These are phyloP conservation scores for Arbutus unedo DNA, from an alignment of 148 eudicot genomes.

Conservation along the genomic window DNA sequence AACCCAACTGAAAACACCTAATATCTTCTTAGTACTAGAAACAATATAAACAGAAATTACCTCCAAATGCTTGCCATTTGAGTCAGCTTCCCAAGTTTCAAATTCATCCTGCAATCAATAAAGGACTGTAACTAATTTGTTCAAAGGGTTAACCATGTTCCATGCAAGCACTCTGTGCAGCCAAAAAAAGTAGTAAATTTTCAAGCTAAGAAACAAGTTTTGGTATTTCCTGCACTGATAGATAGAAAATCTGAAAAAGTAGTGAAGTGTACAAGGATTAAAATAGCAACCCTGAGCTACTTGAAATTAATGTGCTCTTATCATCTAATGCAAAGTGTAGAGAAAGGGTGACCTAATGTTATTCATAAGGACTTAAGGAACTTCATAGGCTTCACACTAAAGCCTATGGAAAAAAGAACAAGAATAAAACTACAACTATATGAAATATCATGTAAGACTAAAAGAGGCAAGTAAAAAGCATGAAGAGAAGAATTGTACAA, in stretches of 20 bases:
- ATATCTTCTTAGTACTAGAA: neutral
- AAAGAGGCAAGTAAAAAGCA: constrained; percentile 3
- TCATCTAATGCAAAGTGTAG: neutral
- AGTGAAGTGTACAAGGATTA: neutral
- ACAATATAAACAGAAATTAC: constrained; percentile 30
- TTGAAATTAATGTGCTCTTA: neutral
- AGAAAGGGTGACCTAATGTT: neutral
- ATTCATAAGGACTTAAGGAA: neutral
- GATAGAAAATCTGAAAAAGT: neutral
- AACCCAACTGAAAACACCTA: neutral
- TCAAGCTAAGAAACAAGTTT: neutral
- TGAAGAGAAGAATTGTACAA: neutral
- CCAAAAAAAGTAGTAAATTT: neutral
- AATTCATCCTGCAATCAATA: constrained; percentile 61
- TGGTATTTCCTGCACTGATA: neutral
- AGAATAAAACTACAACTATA: neutral
- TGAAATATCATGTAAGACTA: neutral
- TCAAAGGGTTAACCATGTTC: neutral
- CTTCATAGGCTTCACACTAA: neutral
- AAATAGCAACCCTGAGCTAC: neutral
- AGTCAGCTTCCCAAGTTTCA: constrained; percentile 70
- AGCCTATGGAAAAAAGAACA: neutral
- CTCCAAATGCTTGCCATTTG: constrained; percentile 50
- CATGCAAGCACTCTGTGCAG: neutral
- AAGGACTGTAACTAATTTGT: constrained; percentile 13